These are phyloP conservation scores for Barbatosphaeria neglecta DNA, from an alignment of 495 filamentous ascomycete genomes.

Conservation along the genomic window DNA sequence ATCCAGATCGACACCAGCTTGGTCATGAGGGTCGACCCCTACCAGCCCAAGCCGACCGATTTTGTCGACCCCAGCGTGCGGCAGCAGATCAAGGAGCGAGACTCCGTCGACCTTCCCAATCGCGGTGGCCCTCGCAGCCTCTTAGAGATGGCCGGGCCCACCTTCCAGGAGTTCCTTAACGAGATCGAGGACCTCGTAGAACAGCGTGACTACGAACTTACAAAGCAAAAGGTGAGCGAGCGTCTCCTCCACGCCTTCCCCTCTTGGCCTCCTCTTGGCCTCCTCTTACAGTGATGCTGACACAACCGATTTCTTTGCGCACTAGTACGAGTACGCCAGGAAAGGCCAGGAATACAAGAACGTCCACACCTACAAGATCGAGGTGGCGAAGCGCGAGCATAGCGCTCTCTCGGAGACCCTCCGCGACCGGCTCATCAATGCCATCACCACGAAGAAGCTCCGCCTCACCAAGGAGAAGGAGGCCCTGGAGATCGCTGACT, in stretches of 20 bases:
- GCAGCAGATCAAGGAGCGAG: constrained; percentile 48
- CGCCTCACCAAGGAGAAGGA: constrained; percentile 83
- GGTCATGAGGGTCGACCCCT: constrained; percentile 72
- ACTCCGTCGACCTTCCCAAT: constrained; percentile 27
- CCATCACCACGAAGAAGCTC: constrained; percentile 60
- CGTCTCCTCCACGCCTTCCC: too few relatives aligned
- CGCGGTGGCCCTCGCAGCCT: constrained; percentile 26
- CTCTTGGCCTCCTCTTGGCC: neutral
- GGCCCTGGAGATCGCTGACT: constrained; percentile 72
- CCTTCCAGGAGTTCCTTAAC: constrained; percentile 69
- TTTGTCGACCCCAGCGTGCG: constrained; percentile 51
- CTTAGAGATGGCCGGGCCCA: constrained; percentile 61
- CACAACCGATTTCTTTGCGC: constrained; percentile 3
- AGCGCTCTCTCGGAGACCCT: constrained; percentile 63
- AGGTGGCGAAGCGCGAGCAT: constrained; percentile 75
- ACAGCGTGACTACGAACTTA: constrained; percentile 66
- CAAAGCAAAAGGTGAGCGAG: constrained; percentile 62
- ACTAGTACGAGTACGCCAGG: constrained; percentile 46
- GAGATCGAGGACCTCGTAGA: constrained; percentile 79
- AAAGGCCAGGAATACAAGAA: constrained; percentile 39
- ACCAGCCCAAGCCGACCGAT: constrained; percentile 58
- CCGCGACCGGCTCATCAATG: constrained; percentile 72
- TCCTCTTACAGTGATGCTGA: constrained; percentile 9
- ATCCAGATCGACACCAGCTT: constrained; percentile 83
- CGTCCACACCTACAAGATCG: constrained; percentile 47